phyloP scores from a whole-genome alignment of 805 yeast species.

The Candida coleopterorum region DNA sequence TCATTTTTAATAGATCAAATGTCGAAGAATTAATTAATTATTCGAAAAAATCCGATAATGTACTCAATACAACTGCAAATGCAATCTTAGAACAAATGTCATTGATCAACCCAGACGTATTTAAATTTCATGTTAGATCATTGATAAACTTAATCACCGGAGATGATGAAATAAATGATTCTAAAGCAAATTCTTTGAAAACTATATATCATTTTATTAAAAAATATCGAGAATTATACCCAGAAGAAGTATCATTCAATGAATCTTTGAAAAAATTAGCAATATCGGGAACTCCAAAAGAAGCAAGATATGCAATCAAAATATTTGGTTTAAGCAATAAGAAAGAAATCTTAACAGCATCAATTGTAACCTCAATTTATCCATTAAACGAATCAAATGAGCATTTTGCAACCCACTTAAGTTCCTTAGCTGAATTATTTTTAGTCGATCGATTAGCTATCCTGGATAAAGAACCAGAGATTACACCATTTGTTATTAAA shows the following conservation, averaged over 20 bases:
- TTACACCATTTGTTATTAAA: constrained; percentile 57
- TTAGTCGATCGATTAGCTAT: constrained; percentile 42
- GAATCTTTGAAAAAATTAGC: constrained; percentile 45
- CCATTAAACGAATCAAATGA: constrained; percentile 43
- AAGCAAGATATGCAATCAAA: constrained; percentile 62
- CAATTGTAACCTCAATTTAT: constrained; percentile 38
- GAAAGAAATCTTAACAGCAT: constrained; percentile 35
- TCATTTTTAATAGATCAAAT: constrained; percentile 63
- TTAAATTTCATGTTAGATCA: constrained; percentile 54
- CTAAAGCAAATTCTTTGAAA: constrained; percentile 42
- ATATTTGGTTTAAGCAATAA: constrained; percentile 46
- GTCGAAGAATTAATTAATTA: constrained; percentile 48
- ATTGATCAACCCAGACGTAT: constrained; percentile 53
- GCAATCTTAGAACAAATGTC: constrained; percentile 59
- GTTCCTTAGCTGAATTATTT: constrained; percentile 58
- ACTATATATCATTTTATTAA: constrained; percentile 57
- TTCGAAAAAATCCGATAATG: constrained; percentile 31
- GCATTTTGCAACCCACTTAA: constrained; percentile 50
- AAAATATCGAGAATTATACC: constrained; percentile 44
- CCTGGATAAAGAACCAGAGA: constrained; percentile 50
- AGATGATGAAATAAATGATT: constrained; percentile 13
- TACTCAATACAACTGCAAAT: constrained; percentile 37
- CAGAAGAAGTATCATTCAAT: constrained; percentile 40
- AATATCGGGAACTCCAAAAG: constrained; percentile 48
- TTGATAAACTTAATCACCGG: constrained; percentile 37